Evolutionary conservation across 768 basidiomycete species (phyloP).

Genomic region (Boletus edulis): DNA sequence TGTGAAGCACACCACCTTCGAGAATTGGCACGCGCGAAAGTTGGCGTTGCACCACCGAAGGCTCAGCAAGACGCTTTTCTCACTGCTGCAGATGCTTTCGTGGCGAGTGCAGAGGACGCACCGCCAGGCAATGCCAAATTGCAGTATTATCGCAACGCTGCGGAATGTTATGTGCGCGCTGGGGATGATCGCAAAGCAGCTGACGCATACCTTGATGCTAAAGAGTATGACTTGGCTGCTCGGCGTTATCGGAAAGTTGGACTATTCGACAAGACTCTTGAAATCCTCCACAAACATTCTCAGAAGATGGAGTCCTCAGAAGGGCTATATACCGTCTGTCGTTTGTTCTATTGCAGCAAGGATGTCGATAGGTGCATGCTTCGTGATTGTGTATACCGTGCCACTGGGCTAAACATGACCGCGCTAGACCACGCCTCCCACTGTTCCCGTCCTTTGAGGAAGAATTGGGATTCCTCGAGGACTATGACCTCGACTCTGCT

Average conservation of each 20-base stretch:
- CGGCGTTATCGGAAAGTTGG: slow-evolving; percentile 48
- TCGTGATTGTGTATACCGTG: neutral
- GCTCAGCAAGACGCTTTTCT: slow-evolving; percentile 38
- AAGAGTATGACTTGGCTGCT: slow-evolving; percentile 44
- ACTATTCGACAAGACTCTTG: slow-evolving; percentile 52
- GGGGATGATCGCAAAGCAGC: slow-evolving; percentile 45
- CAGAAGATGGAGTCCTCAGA: slow-evolving; percentile 32
- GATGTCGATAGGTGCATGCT: slow-evolving; percentile 18
- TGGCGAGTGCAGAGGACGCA: slow-evolving; percentile 36
- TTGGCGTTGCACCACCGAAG: slow-evolving; percentile 23
- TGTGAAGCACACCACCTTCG: slow-evolving; percentile 55
- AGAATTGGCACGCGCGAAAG: slow-evolving; percentile 42
- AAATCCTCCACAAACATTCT: slow-evolving; percentile 39
- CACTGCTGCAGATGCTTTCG: slow-evolving; percentile 50
- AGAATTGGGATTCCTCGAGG: slow-evolving; percentile 54
- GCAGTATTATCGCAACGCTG: slow-evolving; percentile 43
- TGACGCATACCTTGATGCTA: slow-evolving; percentile 38
- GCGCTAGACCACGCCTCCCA: slow-evolving; percentile 41
- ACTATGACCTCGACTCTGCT: slow-evolving; percentile 49
- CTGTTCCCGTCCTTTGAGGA: slow-evolving; percentile 54
- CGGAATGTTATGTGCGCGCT: slow-evolving; percentile 44
- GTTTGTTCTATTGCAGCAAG: slow-evolving; percentile 43
- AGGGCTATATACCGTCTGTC: slow-evolving; percentile 44
- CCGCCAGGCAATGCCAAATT: slow-evolving; percentile 23
- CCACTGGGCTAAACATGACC: neutral